These are phyloP conservation scores for Colletotrichum sansevieriae DNA, from an alignment of 2,329 filamentous ascomycete species.

Conservation along the genomic window DNA sequence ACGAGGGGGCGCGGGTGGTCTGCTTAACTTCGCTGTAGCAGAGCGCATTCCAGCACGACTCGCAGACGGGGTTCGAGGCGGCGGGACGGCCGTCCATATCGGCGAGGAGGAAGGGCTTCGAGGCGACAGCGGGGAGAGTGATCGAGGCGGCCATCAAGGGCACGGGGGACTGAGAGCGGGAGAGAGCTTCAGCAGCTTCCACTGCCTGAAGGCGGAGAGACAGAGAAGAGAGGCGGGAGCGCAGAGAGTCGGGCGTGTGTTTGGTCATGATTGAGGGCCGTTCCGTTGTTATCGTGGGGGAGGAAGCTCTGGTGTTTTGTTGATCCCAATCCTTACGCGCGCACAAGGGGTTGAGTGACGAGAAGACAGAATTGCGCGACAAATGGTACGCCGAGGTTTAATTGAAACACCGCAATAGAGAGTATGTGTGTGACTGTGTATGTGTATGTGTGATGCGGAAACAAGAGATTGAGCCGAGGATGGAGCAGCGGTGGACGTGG, in stretches of 20 bases:
- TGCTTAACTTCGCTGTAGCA: conserved; percentile 37
- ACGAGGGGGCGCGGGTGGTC: conserved; percentile 38
- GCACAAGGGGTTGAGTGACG: not conserved
- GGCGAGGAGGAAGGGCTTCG: conserved; percentile 61
- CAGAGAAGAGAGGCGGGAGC: conserved; percentile 58
- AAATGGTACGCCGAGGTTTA: not conserved
- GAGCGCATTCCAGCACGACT: conserved; percentile 42
- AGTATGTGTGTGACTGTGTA: no score
- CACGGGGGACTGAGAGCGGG: conserved; percentile 43
- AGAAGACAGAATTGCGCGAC: not conserved
- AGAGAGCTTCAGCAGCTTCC: conserved; percentile 42
- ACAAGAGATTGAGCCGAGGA: not conserved
- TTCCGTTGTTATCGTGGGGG: conserved; percentile 8
- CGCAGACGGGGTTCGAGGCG: conserved; percentile 48
- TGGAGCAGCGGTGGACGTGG: not conserved
- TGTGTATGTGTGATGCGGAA: not conserved
- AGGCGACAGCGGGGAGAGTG: conserved; percentile 38
- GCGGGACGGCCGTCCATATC: conserved; percentile 55
- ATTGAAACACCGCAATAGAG: not conserved
- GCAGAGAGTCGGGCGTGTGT: conserved; percentile 59
- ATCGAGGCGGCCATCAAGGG: conserved; percentile 47
- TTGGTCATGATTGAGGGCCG: conserved; percentile 55
- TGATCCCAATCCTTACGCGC: not conserved
- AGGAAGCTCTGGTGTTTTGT: not conserved
- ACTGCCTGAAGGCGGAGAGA: conserved; percentile 59